A percentile compares a stretch with the other conserved stretches of the same genome.
Evolutionary conservation across 164 flowering plant species (phyloP).

Genomic region (Liquidambar formosana): DNA sequence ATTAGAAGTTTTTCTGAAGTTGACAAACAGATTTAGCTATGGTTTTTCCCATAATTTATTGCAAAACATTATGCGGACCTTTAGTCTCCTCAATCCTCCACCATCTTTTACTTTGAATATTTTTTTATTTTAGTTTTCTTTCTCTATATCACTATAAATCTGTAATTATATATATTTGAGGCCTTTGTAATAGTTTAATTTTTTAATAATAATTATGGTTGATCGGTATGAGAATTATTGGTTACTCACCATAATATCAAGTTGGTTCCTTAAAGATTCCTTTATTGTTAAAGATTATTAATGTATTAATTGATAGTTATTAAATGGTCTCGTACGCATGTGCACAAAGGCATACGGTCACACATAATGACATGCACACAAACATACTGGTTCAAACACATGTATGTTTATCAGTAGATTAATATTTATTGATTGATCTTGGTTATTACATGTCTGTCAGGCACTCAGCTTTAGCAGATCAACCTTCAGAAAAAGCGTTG

Average conservation of each 20-base stretch:
- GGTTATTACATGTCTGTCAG: constrained; percentile 28
- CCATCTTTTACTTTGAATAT: not conserved
- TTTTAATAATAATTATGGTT: too few species aligned
- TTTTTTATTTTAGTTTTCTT: not conserved
- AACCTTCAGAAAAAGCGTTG: constrained; percentile 39
- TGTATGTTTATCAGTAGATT: not conserved
- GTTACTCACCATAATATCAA: too few species aligned
- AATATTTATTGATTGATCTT: not conserved
- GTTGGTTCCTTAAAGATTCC: too few species aligned
- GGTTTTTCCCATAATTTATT: not conserved
- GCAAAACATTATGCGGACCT: not conserved
- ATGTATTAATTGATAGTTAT: too few species aligned
- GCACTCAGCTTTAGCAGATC: constrained; percentile 37
- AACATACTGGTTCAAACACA: not conserved
- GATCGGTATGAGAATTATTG: too few species aligned
- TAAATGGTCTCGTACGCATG: too few species aligned
- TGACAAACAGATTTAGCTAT: not conserved
- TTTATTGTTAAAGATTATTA: too few species aligned
- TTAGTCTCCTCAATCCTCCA: not conserved
- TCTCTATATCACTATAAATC: not conserved
- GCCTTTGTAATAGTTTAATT: not conserved
- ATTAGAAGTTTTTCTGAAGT: not conserved
- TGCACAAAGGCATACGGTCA: too few species aligned
- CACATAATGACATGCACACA: not conserved
- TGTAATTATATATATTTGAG: not conserved